Conservation (phyloP, 1,284 basidiomycete genomes). For the Pyrrhoderma lamaoense region DNA sequence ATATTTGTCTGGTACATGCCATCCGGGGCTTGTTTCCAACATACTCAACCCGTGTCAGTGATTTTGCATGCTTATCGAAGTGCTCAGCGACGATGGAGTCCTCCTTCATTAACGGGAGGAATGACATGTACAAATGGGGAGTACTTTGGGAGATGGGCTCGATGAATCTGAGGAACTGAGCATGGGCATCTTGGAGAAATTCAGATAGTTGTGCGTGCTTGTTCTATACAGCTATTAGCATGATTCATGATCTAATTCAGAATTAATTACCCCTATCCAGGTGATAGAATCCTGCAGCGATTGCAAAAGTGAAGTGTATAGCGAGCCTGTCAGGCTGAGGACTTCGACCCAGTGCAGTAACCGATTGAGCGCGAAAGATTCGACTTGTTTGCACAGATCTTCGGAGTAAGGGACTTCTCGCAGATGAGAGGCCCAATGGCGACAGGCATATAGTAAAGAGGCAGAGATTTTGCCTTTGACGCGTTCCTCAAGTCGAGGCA, state of each 20-base stretch:
- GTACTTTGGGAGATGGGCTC: not conserved
- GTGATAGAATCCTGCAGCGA: too few species aligned
- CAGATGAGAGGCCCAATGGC: not conserved
- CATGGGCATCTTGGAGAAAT: too few species aligned
- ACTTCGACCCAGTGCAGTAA: conserved; percentile 2
- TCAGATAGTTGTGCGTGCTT: too few species aligned
- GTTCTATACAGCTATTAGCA: too few species aligned
- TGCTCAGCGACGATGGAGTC: too few species aligned
- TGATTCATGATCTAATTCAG: too few species aligned
- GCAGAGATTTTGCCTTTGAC: not conserved
- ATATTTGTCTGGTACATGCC: too few species aligned
- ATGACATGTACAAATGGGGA: conserved; percentile 1
- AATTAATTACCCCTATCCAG: too few species aligned
- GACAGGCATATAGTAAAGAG: not conserved
- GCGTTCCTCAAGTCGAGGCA: not conserved
- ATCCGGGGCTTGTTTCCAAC: not conserved
- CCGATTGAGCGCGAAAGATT: too few species aligned
- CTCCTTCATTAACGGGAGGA: conserved; percentile 16
- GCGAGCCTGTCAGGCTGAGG: not conserved
- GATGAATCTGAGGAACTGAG: not conserved
- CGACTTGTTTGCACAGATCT: too few species aligned
- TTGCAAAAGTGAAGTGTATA: not conserved
- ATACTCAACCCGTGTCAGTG: not conserved
- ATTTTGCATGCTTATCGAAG: not conserved
- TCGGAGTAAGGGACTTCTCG: too few species aligned